Evolutionary conservation across 805 yeast species (phyloP).

Genomic region (Metschnikowia gruessii): DNA sequence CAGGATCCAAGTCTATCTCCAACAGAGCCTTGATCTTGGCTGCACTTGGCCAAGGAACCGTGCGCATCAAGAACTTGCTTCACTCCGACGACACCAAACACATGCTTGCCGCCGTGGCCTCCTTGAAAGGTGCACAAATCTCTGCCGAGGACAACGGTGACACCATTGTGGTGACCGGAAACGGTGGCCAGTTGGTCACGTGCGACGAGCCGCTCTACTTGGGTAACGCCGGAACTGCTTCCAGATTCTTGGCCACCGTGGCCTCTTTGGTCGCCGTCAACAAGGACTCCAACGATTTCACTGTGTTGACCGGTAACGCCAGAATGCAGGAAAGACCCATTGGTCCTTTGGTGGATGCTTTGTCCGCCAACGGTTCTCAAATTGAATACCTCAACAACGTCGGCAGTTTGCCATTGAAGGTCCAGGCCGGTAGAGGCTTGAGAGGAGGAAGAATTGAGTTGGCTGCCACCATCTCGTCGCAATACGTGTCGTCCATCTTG

Average conservation of each 20-base stretch:
- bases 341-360: slow-evolving; percentile 92
- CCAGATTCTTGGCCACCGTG: slow-evolving; percentile 88
- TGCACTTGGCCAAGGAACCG: slow-evolving; percentile 83
- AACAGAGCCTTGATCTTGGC: slow-evolving; percentile 93
- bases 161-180: slow-evolving; percentile 78
- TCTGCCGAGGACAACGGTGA: slow-evolving; percentile 86
- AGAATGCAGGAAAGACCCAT: slow-evolving; percentile 98
- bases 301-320: slow-evolving; percentile 85
- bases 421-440: slow-evolving; percentile 66
- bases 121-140: slow-evolving; percentile 77
- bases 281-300: slow-evolving; percentile 34
- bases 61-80: slow-evolving; percentile 77
- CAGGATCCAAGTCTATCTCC: slow-evolving; percentile 96
- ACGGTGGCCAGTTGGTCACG: slow-evolving; percentile 74
- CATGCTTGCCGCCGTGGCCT: slow-evolving; percentile 84
- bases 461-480: slow-evolving; percentile 95
- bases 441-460: slow-evolving; percentile 90
- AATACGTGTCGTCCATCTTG: slow-evolving; percentile 90
- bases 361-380: slow-evolving; percentile 72
- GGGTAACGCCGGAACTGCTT: slow-evolving; percentile 98
- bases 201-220: slow-evolving; percentile 69
- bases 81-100: slow-evolving; percentile 97
- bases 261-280: slow-evolving; percentile 72
- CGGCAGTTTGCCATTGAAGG: slow-evolving; percentile 84
- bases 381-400: slow-evolving; percentile 66